Evolutionary conservation across 75 land plant species (phyloP).

Genomic region (Cryptomeria japonica): DNA sequence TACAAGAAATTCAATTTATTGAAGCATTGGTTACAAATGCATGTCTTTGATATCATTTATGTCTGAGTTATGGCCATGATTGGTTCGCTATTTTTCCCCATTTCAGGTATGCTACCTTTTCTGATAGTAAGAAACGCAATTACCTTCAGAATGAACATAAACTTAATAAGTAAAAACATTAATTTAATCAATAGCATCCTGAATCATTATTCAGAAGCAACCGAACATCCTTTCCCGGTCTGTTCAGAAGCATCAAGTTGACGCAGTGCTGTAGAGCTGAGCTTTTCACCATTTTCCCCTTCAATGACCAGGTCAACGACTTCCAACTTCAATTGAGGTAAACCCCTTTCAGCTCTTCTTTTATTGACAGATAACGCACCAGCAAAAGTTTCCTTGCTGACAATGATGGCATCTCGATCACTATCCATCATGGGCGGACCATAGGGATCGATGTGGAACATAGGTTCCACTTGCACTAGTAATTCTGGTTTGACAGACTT

Average conservation of each 20-base stretch:
- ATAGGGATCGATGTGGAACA: constrained; percentile 83
- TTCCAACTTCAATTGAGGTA: constrained; percentile 45
- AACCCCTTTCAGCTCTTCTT: constrained; percentile 74
- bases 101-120: neutral
- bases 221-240: neutral
- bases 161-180: neutral
- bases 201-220: neutral
- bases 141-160: neutral
- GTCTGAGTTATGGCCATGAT: neutral
- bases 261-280: constrained; percentile 6
- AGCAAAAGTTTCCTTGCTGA: constrained; percentile 78
- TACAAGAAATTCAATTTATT: neutral
- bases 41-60: neutral
- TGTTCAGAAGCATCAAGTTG: constrained; percentile 7
- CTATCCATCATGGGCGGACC: constrained; percentile 90
- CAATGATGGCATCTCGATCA: constrained; percentile 81
- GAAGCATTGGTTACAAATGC: neutral
- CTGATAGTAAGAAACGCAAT: neutral
- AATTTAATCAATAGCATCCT: neutral
- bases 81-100: neutral
- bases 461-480: constrained; percentile 70
- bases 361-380: constrained; percentile 80
- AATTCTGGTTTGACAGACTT: constrained; percentile 85
- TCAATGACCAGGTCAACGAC: neutral
- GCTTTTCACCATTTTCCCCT: constrained; percentile 11